Evolutionary conservation across 129 eudicot species (phyloP).

Genomic region (Solidago caesia): DNA sequence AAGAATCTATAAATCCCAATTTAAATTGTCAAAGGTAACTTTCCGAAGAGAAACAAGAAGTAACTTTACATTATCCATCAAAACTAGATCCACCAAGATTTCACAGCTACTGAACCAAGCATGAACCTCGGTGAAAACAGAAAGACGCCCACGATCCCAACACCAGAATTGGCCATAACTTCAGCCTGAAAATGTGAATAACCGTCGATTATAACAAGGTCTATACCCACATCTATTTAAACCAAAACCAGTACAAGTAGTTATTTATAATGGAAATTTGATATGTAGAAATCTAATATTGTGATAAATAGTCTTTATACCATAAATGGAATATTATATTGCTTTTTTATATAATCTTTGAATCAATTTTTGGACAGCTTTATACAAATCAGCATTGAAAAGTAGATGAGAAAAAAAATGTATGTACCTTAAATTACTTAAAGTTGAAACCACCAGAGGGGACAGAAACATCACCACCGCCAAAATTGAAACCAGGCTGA

Average conservation of each 20-base stretch:
- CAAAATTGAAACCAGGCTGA: constrained; percentile 47
- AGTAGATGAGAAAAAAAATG: background rate
- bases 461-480: constrained; percentile 53
- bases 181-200: constrained; percentile 25
- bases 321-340: background rate
- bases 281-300: background rate
- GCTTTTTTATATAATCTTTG: no score
- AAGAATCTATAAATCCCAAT: constrained; percentile 23
- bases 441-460: constrained; percentile 79
- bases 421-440: constrained; percentile 36
- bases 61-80: constrained; percentile 34
- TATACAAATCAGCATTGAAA: background rate
- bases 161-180: background rate
- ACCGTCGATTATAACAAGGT: background rate
- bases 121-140: background rate
- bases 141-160: constrained; percentile 12
- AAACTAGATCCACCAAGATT: constrained; percentile 22
- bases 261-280: background rate
- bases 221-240: background rate
- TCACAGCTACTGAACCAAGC: constrained; percentile 20
- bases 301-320: background rate
- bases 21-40: constrained; percentile 1
- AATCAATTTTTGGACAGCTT: background rate
- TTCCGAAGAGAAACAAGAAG: constrained; percentile 20
- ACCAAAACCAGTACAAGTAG: constrained; percentile 1